Base-by-base conservation (phyloP, 805 yeast species). In the Kodamaea hsintzibuensis region DNA sequence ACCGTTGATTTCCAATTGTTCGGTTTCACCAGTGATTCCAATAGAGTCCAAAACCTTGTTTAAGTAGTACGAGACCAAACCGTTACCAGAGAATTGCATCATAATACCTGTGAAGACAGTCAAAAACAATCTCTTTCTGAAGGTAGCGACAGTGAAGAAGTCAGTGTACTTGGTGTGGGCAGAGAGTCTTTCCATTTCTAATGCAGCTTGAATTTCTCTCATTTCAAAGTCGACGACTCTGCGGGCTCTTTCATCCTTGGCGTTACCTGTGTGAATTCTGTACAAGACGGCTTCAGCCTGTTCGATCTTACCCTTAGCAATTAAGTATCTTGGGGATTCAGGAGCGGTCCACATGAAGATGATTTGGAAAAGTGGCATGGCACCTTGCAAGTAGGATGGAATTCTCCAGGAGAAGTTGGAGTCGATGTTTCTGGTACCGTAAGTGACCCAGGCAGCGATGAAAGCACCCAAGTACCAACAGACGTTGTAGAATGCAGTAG, bases 401-500 rank as follows among this genome's bases (percentile, higher is more conserved):
- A 82, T 69, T 67, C 82, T 79, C 86, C 86, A 82, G 25, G 77
- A 68, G 73, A 77, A 75, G 39, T 68, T 62, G 45, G 45, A 58
- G 7, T 47, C 52, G 14, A 71, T 55, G 17, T 61, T 56, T 50
- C 72, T 65, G 14, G 82, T 71, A 61, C 83, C 85, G 57, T 70
- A 80, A 2, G 82, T 71, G 49, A 76, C 73, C 80, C 82, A 77
- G 25, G 82, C 80, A 7, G 84, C 81, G 47, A 81, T 63, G 52
- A 80, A 62, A n/a, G 83, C 82, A 46, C 85, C 85, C 39, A 79
- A 60, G 59, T 78, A 80, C 84, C 83, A 80, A 56, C 76, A 74
- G 17, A 77, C 72, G 63, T 81, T 82, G 67, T 73, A 82, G 52
- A 75, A 66, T n/a, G 82, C 71, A 2, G 62, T 64, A 16, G 54